A percentile compares a stretch with the other conserved stretches of the same genome.
Evolutionary conservation across 2,329 filamentous ascomycete genomes (phyloP).

Genomic region (Colletotrichum karsti): DNA sequence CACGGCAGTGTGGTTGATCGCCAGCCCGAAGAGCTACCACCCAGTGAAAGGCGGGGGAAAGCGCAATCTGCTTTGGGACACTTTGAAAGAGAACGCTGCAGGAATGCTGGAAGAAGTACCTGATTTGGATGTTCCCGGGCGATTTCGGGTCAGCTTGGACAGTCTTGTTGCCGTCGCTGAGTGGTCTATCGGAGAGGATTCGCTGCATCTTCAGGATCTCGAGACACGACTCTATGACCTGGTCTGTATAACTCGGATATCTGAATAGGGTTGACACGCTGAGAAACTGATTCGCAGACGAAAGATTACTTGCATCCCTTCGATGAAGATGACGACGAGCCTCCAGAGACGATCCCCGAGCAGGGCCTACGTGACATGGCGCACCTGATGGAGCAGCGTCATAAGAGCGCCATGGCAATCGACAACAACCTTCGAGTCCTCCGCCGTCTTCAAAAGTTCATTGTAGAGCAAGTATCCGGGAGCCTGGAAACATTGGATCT

Average conservation of each 20-base stretch:
- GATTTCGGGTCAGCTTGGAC: not conserved
- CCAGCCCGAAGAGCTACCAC: slow-evolving; percentile 1
- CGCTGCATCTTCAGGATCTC: slow-evolving; percentile 7
- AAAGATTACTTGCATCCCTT: slow-evolving; percentile 11
- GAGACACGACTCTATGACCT: slow-evolving; percentile 13
- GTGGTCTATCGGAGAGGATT: slow-evolving; percentile 7
- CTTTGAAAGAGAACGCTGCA: not conserved
- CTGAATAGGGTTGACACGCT: not conserved
- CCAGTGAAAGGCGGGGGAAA: slow-evolving; percentile 1
- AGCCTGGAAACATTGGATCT: not conserved
- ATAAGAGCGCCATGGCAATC: not conserved
- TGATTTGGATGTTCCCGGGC: not conserved
- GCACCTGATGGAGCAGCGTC: slow-evolving; percentile 12
- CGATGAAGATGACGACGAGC: not conserved
- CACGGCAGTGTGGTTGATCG: slow-evolving; percentile 15
- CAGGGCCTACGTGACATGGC: slow-evolving; percentile 14
- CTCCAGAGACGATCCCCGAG: slow-evolving; percentile 5
- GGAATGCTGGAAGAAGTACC: not conserved
- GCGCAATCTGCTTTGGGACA: slow-evolving; percentile 12
- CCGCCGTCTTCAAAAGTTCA: slow-evolving; percentile 1
- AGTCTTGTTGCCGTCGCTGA: not conserved
- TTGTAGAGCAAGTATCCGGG: not conserved
- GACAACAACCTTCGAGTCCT: slow-evolving; percentile 16
- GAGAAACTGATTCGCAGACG: not conserved
- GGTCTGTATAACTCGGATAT: not conserved